These are phyloP conservation scores for Termitomyces sp. DNA, from an alignment of 768 basidiomycete species.

Conservation along the genomic window DNA sequence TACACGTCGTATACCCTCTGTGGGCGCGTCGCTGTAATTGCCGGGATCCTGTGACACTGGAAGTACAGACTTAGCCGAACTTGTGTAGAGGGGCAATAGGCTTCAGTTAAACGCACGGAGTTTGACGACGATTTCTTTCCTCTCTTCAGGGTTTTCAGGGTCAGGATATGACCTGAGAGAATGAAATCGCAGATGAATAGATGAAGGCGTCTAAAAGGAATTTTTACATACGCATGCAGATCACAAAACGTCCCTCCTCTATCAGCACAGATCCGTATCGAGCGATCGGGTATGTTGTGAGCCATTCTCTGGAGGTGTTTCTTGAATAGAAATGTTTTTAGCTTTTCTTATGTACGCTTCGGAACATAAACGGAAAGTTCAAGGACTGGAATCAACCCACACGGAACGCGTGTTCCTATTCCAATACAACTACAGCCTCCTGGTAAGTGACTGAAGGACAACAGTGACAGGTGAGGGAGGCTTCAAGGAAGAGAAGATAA, in stretches of 20 bases:
- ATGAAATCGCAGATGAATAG: background rate
- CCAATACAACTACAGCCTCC: background rate
- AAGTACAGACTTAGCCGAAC: background rate
- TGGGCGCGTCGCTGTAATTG: conserved; percentile 91
- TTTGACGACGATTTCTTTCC: conserved; percentile 86
- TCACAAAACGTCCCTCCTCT: conserved; percentile 93
- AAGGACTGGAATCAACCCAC: background rate
- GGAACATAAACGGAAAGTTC: conserved; percentile 13
- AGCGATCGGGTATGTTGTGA: conserved; percentile 53
- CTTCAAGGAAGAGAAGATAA: too few relatives aligned
- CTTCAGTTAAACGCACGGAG: conserved; percentile 49
- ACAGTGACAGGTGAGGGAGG: background rate
- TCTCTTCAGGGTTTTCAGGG: conserved; percentile 49
- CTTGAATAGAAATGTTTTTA: background rate
- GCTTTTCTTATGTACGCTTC: conserved; percentile 6
- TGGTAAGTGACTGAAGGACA: background rate
- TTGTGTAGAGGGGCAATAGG: background rate
- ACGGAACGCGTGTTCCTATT: background rate
- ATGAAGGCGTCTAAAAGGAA: background rate
- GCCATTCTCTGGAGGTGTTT: conserved; percentile 4
- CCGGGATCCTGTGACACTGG: conserved; percentile 83
- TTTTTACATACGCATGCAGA: conserved; percentile 64
- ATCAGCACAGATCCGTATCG: conserved; percentile 82
- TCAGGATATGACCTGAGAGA: conserved; percentile 66
- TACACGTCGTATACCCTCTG: conserved; percentile 86